phyloP scores from a whole-genome alignment of 495 filamentous ascomycete genomes.

The Tuber indicum region DNA sequence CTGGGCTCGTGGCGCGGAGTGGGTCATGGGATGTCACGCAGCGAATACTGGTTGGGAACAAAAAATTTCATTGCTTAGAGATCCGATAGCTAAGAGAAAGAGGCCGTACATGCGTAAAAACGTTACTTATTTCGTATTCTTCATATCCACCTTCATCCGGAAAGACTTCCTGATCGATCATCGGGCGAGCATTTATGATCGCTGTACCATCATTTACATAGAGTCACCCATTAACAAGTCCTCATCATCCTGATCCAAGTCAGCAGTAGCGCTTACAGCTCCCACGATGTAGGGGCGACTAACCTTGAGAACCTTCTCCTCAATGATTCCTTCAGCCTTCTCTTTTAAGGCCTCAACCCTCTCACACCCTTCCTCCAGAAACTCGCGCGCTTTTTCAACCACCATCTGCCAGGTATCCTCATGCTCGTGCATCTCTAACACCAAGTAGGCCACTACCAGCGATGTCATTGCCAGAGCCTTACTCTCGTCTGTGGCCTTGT shows the following conservation, averaged over 20 bases:
- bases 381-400: slow-evolving; percentile 48
- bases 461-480: slow-evolving; percentile 46
- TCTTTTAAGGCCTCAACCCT: not conserved
- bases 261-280: not conserved
- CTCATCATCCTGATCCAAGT: not conserved
- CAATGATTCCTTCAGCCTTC: not conserved
- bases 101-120: not conserved
- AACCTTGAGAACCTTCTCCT: not conserved
- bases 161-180: not conserved
- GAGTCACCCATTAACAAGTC: not conserved
- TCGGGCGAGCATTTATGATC: not conserved
- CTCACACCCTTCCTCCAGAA: slow-evolving; percentile 39
- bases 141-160: not conserved
- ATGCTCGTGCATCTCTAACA: slow-evolving; percentile 43
- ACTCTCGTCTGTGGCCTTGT: not conserved
- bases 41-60: not conserved
- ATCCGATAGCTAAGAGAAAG: not conserved
- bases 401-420: slow-evolving; percentile 54
- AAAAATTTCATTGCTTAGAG: not conserved
- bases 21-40: not conserved
- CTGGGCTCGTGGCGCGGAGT: not conserved
- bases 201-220: accelerated
- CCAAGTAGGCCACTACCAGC: slow-evolving; percentile 49
- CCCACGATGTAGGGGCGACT: not conserved
- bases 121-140: not conserved